Conservation (phyloP, 352 stramenopile species). For the Pythium apleroticum region DNA sequence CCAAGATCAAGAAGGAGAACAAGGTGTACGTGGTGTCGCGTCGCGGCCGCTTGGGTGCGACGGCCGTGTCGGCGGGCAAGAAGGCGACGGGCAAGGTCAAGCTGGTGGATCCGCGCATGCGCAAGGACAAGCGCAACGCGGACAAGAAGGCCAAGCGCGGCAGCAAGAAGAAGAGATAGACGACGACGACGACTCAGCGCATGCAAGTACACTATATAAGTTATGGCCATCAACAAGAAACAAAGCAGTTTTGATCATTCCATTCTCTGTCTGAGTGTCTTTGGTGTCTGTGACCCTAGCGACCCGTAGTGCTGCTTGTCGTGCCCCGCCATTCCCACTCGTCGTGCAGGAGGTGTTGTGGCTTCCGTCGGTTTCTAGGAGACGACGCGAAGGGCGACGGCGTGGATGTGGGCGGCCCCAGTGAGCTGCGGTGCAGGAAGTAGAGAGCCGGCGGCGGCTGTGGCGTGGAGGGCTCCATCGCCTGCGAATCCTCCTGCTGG, state of each 20-base stretch:
- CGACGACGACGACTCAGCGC: neutral
- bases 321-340: conserved; percentile 24
- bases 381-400: neutral
- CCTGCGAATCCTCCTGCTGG: neutral
- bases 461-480: conserved; percentile 12
- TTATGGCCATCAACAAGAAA: conserved; percentile 46
- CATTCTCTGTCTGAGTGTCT: neutral
- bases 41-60: conserved; percentile 50
- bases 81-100: conserved; percentile 92
- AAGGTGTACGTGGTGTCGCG: conserved; percentile 97
- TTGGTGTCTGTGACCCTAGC: neutral
- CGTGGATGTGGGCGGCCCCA: neutral
- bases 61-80: conserved; percentile 65
- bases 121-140: conserved; percentile 93
- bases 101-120: conserved; percentile 98
- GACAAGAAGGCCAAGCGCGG: conserved; percentile 81
- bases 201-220: conserved; percentile 39
- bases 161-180: conserved; percentile 88
- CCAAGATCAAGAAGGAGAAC: conserved; percentile 87
- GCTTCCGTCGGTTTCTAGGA: neutral
- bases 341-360: conserved; percentile 10
- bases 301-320: neutral
- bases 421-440: conserved; percentile 51
- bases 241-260: conserved; percentile 8
- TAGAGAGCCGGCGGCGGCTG: conserved; percentile 35